These are phyloP conservation scores for Candida smagusa DNA, from an alignment of 1,139 yeast species.

Conservation along the genomic window DNA sequence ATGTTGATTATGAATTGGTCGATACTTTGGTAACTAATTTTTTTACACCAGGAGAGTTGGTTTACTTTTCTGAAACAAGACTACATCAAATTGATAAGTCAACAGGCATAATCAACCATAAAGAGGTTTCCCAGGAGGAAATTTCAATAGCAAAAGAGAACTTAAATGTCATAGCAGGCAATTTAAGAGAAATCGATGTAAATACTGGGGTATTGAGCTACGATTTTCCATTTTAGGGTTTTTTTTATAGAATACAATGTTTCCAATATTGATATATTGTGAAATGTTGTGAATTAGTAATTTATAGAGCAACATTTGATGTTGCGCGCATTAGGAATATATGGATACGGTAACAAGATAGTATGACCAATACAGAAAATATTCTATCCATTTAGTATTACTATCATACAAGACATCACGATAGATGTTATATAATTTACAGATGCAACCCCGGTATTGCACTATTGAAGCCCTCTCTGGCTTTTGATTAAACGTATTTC, in stretches of 20 bases:
- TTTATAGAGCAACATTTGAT: background rate
- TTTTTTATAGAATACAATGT: background rate
- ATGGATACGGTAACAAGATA: background rate
- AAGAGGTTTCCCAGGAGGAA: slow-evolving; percentile 8
- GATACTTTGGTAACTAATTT: slow-evolving; percentile 7
- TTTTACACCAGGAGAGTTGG: slow-evolving; percentile 1
- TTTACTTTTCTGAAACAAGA: slow-evolving; percentile 2
- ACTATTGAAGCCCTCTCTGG: slow-evolving; percentile 36
- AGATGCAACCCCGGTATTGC: no score
- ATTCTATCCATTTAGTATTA: background rate
- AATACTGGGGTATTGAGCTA: slow-evolving; percentile 3
- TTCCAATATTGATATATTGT: no score
- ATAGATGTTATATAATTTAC: no score
- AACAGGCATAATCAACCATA: background rate
- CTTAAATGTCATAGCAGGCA: background rate
- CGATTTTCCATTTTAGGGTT: slow-evolving; percentile 4
- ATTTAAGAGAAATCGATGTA: background rate
- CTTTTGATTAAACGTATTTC: slow-evolving; percentile 64
- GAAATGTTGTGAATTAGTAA: no score
- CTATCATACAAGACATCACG: no score
- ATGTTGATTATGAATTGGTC: slow-evolving; percentile 23
- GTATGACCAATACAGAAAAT: slow-evolving; percentile 1
- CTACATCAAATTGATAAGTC: slow-evolving; percentile 3
- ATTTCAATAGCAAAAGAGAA: slow-evolving; percentile 3
- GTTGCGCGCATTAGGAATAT: background rate